Evolutionary conservation across 306 rosid genomes (phyloP), one percentile per base, ranked within the genome.

Genomic region (Medicago lupulina): DNA sequence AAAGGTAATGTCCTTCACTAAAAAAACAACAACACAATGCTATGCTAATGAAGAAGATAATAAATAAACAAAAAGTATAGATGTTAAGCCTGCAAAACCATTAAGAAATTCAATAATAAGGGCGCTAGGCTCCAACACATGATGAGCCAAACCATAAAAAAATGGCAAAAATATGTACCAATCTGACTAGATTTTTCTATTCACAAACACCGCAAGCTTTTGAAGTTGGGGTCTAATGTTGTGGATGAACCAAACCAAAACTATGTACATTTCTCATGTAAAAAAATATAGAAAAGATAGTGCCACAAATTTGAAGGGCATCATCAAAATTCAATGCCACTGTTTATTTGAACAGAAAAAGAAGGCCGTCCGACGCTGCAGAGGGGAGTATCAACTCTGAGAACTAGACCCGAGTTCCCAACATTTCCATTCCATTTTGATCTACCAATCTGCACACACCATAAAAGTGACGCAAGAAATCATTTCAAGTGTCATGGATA

Each of bases 351-450:
- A 79, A 94, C 80, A 13, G 97, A 91, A 71, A 85, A 90, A 49
- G 92, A 94, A 70, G 97, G 91, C 49, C 88, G 89, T 49, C 95
- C 93, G n/a, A 87, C 83, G 64, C 72, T 80, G 62, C 86, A 68
- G 47, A 94, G 95, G 0, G 98, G 98, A 16, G 94, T 50, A 79
- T 94, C 97, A 50, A 84, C 90, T 82, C 97, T 87, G 17, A 91
- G 69, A 65, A 91, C 96, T 16, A 94, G 49, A 58, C 98, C 98
- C 1, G 97, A 87, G 71, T 80, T 87, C 59, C 99, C 99, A 10
- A 95, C 89, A 76, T 95, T 95, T 53, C 99, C 99, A 67, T 90
- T 92, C 99, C 99, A 95, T 80, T 95, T 95, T 54, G 99, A 95
- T 80, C 98, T 87, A 46, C 99, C 99, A 78, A 95, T 76, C 99